Conservation (phyloP, 306 rosid species). For the Malus orientalis region DNA sequence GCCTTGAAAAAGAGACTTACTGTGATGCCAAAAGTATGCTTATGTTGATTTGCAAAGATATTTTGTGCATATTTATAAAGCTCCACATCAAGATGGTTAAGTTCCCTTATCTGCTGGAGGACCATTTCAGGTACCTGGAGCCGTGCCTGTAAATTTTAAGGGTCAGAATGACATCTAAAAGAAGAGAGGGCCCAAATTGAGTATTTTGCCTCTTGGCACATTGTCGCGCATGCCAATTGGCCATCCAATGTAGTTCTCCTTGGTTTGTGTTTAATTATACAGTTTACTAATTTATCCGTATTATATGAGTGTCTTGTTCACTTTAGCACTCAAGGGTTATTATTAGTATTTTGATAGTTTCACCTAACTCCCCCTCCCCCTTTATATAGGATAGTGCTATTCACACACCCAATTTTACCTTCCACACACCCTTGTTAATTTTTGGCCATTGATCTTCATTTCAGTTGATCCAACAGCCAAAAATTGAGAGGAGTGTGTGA, state of each 20-base stretch:
- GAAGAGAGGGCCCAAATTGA: background rate
- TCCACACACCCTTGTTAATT: no score
- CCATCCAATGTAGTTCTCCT: no score
- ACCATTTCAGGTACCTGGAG: conserved; percentile 50
- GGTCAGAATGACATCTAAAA: background rate
- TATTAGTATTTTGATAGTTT: background rate
- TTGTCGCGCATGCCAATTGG: background rate
- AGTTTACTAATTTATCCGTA: background rate
- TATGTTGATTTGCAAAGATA: conserved; percentile 55
- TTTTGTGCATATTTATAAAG: conserved; percentile 64
- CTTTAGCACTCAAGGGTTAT: background rate
- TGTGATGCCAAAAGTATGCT: conserved; percentile 21
- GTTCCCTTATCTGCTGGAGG: conserved; percentile 52
- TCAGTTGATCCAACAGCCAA: no score
- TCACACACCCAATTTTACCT: no score
- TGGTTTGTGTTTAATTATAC: no score
- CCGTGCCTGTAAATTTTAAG: conserved; percentile 56
- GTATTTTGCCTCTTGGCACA: background rate
- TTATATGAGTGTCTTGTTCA: no score
- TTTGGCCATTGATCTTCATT: no score
- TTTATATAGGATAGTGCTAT: no score
- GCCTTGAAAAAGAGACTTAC: conserved; percentile 37
- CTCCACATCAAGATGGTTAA: conserved; percentile 83
- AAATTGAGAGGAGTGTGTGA: no score
- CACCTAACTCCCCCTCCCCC: background rate